Base-by-base conservation (phyloP, 1,284 basidiomycete species). In the Marasmius sp. region DNA sequence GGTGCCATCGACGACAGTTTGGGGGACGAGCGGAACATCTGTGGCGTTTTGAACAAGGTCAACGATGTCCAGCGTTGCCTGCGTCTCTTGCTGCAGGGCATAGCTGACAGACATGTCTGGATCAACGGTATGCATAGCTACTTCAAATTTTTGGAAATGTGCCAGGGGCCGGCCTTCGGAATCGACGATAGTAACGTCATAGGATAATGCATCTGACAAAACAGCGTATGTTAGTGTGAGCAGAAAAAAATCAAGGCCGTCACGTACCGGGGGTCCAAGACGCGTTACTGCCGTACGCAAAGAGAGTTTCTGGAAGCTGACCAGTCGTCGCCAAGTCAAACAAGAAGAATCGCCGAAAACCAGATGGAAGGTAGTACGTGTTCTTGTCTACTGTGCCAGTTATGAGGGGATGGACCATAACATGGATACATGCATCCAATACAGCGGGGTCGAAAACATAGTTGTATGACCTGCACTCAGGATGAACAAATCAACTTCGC, bases 381-480 rank as follows among this genome's bases (percentile, higher is more conserved):
- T 69, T 64, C 6, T 59, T 58, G 57, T 75, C 70, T 10, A 57
- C 53, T 54, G 65, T 68, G 4, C 66, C 67, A 6, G 69, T 72
- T 18, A 77, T 56, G 0, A 54, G 43, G 0, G 70, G 71, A 56
- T 76, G 71, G 3, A 71, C 68, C 12, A 68, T 55, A 8, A 71
- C 64, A 60, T 78, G 77, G 10, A 78, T 59, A 12, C 70, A 70
- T 0, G 76, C 69, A 59, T 79, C 77, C 12, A 78, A 66, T 27
- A 81, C 72, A 3, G 77, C 78, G 2, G 80, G 80, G 61, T 81
- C 77, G 14, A 81, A 61, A 27, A 72, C 57, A 54, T 77, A 79
- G 3, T 67, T 58, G 0, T 65, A 64, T 8, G 60, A 52, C 14
- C 70, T 75, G 58, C 48, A 18, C 18, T 34, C 51, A 57, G 41